A percentile compares a stretch with the other conserved stretches of the same genome.
These are phyloP conservation scores for Biscogniauxia mediterranea DNA, from an alignment of 2,329 filamentous ascomycete species.

Conservation along the genomic window DNA sequence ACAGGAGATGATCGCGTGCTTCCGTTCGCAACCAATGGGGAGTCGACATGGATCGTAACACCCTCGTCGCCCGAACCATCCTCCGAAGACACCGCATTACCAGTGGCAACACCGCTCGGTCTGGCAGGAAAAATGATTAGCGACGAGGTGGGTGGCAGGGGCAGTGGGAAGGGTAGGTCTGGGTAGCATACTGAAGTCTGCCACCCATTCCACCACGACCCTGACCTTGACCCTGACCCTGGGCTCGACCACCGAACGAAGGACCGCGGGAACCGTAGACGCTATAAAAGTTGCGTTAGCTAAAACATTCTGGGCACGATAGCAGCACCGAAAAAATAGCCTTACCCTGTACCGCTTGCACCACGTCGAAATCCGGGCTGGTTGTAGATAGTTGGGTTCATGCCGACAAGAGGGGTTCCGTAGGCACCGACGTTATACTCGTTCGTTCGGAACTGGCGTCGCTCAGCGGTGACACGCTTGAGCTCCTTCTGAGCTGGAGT, in stretches of 20 bases:
- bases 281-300: conserved; percentile 11
- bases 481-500: conserved; percentile 95
- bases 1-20: conserved; percentile 50
- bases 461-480: conserved; percentile 93
- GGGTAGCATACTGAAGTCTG: conserved; percentile 16
- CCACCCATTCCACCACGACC: conserved; percentile 11
- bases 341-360: conserved; percentile 21
- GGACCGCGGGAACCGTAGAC: conserved; percentile 14
- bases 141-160: conserved; percentile 4
- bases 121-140: conserved; percentile 39
- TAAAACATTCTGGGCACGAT: neutral
- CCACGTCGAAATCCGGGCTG: conserved; percentile 39
- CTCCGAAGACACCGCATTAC: conserved; percentile 44
- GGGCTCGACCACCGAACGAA: conserved; percentile 11
- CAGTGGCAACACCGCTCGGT: conserved; percentile 40
- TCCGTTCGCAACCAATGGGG: conserved; percentile 41
- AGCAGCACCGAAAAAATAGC: conserved; percentile 6
- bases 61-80: conserved; percentile 49
- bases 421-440: conserved; percentile 83
- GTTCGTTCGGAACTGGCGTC: conserved; percentile 91
- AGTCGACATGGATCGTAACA: conserved; percentile 53
- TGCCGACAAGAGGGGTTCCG: conserved; percentile 59
- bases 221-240: conserved; percentile 17
- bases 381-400: conserved; percentile 49
- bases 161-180: neutral